phyloP scores from a whole-genome alignment of 2,329 filamentous ascomycete genomes.

The Apiospora arundinis region DNA sequence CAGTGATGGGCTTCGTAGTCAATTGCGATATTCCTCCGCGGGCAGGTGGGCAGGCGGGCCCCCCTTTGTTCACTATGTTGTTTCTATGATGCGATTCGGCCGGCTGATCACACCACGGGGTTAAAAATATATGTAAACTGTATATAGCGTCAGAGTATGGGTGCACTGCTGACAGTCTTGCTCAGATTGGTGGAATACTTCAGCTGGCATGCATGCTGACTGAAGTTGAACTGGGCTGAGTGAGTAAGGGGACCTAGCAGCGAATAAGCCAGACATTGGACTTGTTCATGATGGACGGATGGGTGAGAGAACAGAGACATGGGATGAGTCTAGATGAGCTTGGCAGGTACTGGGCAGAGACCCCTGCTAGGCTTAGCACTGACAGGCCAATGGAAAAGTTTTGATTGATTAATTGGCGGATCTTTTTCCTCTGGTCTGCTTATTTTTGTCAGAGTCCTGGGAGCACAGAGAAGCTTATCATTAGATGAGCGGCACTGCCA shows the following conservation, averaged over 20 bases:
- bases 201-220: background rate
- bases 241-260: background rate
- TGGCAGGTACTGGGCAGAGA: constrained; percentile 2
- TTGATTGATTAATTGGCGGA: constrained; percentile 6
- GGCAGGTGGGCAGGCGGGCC: too few species aligned
- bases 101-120: background rate
- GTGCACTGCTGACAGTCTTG: background rate
- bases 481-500: background rate
- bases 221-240: background rate
- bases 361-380: background rate
- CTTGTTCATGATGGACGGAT: background rate
- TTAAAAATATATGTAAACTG: background rate
- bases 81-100: background rate
- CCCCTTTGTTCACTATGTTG: background rate
- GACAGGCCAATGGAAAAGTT: constrained; percentile 18
- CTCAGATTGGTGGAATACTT: background rate
- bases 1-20: background rate
- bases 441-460: background rate
- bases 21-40: background rate
- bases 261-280: background rate
- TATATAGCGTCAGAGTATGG: background rate
- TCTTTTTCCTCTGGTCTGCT: background rate
- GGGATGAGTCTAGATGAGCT: constrained; percentile 5
- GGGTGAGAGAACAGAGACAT: background rate
- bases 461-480: constrained; percentile 8